A percentile compares a stretch with the other conserved stretches of the same genome.
phyloP scores from a whole-genome alignment of 2,329 filamentous ascomycete genomes.

The Alternaria metachromatica region DNA sequence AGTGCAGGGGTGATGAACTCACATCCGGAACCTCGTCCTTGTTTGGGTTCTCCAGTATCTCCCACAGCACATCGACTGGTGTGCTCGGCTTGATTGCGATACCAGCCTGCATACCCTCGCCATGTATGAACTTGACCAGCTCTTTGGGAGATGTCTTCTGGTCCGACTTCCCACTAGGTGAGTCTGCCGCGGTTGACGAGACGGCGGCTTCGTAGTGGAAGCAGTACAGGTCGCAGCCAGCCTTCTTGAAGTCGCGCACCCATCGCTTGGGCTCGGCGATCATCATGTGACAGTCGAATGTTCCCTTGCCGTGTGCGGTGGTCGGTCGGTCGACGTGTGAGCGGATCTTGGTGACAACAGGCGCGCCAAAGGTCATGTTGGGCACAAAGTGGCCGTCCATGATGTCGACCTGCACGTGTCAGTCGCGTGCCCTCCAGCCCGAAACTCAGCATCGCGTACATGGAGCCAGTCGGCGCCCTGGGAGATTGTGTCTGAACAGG shows the following conservation, averaged over 20 bases:
- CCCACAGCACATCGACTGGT: constrained; percentile 87
- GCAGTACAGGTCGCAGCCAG: constrained; percentile 98
- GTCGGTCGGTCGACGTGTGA: constrained; percentile 79
- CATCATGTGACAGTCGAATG: constrained; percentile 99
- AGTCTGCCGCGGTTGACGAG: constrained; percentile 80
- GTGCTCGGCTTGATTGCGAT: constrained; percentile 96
- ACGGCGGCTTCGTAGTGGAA: constrained; percentile 99
- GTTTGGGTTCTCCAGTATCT: constrained; percentile 77
- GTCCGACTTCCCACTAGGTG: constrained; percentile 72
- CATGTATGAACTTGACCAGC: constrained; percentile 89
- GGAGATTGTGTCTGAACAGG: constrained; percentile 84
- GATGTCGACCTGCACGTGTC: constrained; percentile 94
- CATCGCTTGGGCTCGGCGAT: constrained; percentile 99
- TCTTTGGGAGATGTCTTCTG: constrained; percentile 81
- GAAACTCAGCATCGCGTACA: constrained; percentile 31
- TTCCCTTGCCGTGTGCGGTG: constrained; percentile 76
- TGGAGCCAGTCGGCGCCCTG: constrained; percentile 71
- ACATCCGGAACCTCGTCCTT: constrained; percentile 87
- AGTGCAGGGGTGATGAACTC: constrained; percentile 50
- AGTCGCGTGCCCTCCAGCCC: constrained; percentile 21
- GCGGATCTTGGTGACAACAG: constrained; percentile 93
- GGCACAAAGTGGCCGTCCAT: constrained; percentile 99
- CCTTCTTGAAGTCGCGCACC: constrained; percentile 93
- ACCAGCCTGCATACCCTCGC: constrained; percentile 84
- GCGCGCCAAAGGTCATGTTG: constrained; percentile 96